Conservation (phyloP, 805 yeast genomes). For the Kockiozyma suomiensis region DNA sequence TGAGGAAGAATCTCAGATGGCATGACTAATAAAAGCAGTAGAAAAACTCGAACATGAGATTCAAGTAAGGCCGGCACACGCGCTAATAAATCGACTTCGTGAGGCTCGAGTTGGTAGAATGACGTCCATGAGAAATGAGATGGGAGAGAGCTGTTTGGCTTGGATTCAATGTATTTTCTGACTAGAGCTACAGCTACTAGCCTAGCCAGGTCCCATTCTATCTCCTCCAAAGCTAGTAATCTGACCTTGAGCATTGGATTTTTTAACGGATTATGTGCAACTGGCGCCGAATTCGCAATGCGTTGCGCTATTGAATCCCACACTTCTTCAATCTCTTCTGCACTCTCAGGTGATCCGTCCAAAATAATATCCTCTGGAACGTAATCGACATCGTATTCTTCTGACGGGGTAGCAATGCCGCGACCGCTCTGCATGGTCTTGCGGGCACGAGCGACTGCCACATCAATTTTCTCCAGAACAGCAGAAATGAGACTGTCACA, state of each 20-base stretch:
- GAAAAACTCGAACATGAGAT: slow-evolving; percentile 25
- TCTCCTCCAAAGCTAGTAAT: slow-evolving; percentile 53
- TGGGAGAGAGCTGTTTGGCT: background rate
- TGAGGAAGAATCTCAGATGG: slow-evolving; percentile 32
- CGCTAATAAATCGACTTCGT: slow-evolving; percentile 22
- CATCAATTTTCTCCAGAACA: slow-evolving; percentile 47
- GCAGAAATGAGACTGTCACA: slow-evolving; percentile 43
- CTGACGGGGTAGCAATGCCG: slow-evolving; percentile 7
- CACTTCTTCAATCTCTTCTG: slow-evolving; percentile 9
- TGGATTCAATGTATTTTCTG: slow-evolving; percentile 20
- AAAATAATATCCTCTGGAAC: slow-evolving; percentile 18
- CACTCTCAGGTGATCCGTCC: slow-evolving; percentile 5
- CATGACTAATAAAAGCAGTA: slow-evolving; percentile 18
- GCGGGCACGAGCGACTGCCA: slow-evolving; percentile 35
- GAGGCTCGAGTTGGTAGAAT: slow-evolving; percentile 21
- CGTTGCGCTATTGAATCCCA: slow-evolving; percentile 15
- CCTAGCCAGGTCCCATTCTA: slow-evolving; percentile 56
- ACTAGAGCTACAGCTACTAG: slow-evolving; percentile 46
- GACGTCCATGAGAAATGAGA: slow-evolving; percentile 6
- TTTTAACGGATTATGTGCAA: slow-evolving; percentile 5
- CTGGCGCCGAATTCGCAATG: background rate
- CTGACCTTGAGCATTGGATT: slow-evolving; percentile 28
- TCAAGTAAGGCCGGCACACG: slow-evolving; percentile 23
- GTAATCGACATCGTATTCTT: slow-evolving; percentile 19
- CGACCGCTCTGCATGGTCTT: slow-evolving; percentile 14